Conservation (phyloP, 2,329 filamentous ascomycete species). For the Cytospora piceae region DNA sequence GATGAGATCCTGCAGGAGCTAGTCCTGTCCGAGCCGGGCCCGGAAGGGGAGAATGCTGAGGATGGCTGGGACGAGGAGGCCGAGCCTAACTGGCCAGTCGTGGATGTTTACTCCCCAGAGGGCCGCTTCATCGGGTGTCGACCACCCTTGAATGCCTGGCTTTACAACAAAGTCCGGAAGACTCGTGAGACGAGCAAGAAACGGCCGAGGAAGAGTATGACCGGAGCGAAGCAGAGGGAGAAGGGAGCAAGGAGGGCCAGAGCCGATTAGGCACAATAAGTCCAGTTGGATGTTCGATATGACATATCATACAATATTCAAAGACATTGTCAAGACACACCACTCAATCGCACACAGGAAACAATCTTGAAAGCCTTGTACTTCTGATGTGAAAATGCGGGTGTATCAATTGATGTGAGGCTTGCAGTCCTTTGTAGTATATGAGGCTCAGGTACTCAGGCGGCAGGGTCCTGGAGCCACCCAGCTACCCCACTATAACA, state of each 20-base stretch:
- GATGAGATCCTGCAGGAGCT: slow-evolving; percentile 35
- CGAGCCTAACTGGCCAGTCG: slow-evolving; percentile 62
- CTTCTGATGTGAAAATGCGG: neutral
- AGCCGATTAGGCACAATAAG: slow-evolving; percentile 6
- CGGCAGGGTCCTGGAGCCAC: slow-evolving; percentile 7
- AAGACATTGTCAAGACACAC: slow-evolving; percentile 4
- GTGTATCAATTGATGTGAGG: neutral
- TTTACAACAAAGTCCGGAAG: slow-evolving; percentile 61
- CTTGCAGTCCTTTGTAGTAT: neutral
- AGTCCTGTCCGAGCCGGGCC: slow-evolving; percentile 36
- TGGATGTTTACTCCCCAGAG: slow-evolving; percentile 85
- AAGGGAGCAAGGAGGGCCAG: slow-evolving; percentile 26
- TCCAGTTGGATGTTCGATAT: neutral
- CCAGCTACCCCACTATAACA: slow-evolving; percentile 19
- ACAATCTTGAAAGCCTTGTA: neutral
- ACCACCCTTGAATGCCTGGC: slow-evolving; percentile 72
- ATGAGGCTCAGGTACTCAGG: neutral
- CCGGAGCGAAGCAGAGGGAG: slow-evolving; percentile 34
- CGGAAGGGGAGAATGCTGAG: slow-evolving; percentile 24
- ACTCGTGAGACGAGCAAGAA: slow-evolving; percentile 47
- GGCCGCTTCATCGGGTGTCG: slow-evolving; percentile 77
- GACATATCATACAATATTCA: neutral
- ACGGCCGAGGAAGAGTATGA: slow-evolving; percentile 73
- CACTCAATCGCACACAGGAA: neutral
- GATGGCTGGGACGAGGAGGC: slow-evolving; percentile 29